Conservation (phyloP, 2,329 filamentous ascomycete genomes). For the Trematosphaeria pertusa region DNA sequence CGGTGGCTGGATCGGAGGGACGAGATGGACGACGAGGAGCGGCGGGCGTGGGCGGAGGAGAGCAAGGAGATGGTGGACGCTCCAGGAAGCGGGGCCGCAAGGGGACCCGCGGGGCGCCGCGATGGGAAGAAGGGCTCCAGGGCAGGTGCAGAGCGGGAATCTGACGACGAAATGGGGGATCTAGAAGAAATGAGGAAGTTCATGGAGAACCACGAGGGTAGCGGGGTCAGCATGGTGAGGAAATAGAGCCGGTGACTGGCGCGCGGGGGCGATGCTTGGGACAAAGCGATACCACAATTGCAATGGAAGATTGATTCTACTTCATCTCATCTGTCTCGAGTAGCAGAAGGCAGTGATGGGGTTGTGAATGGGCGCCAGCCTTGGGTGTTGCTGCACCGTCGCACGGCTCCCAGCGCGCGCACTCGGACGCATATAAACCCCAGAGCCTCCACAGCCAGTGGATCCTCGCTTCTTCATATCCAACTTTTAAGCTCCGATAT, state of each 20-base stretch:
- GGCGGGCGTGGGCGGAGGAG: slow-evolving; percentile 77
- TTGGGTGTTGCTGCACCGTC: no score
- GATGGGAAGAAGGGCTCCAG: slow-evolving; percentile 15
- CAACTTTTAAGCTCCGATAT: no score
- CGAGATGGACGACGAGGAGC: slow-evolving; percentile 82
- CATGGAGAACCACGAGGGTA: slow-evolving; percentile 54
- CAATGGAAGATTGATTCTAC: background rate
- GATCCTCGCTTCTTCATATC: no score
- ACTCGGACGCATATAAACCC: no score
- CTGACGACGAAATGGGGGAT: slow-evolving; percentile 47
- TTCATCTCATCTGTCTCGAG: no score
- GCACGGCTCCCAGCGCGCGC: no score
- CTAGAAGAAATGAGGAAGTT: slow-evolving; percentile 49
- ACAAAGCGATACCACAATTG: slow-evolving; percentile 4
- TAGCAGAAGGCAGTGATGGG: no score
- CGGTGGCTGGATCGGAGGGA: slow-evolving; percentile 92
- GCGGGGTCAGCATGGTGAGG: slow-evolving; percentile 75
- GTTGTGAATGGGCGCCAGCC: no score
- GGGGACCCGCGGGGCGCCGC: slow-evolving; percentile 6
- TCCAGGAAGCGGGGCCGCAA: slow-evolving; percentile 15
- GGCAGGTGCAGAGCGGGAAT: slow-evolving; percentile 20
- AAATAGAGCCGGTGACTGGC: slow-evolving; percentile 47
- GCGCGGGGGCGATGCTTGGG: slow-evolving; percentile 15
- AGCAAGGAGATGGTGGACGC: slow-evolving; percentile 55
- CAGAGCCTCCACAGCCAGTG: no score